phyloP scores from a whole-genome alignment of 1,139 yeast species.

The Lodderomyces margitis region DNA sequence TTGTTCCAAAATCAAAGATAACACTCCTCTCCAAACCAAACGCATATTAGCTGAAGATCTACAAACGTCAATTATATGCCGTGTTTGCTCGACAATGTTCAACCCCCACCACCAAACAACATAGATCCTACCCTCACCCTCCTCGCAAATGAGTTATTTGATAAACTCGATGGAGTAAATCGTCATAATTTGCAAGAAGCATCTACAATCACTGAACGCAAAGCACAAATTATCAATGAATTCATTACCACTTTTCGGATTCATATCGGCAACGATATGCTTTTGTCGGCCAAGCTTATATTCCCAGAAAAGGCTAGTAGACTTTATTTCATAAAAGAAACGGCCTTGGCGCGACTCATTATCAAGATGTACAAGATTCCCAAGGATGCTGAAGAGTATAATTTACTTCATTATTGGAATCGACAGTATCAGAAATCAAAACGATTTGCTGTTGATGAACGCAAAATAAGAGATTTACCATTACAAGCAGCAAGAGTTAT shows the following conservation, averaged over 20 bases:
- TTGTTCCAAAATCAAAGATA: too few species aligned
- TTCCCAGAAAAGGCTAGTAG: constrained; percentile 63
- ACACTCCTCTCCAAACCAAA: too few species aligned
- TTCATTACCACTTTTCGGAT: constrained; percentile 63
- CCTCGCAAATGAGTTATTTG: constrained; percentile 32
- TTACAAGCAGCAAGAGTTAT: constrained; percentile 44
- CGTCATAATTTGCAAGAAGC: constrained; percentile 27
- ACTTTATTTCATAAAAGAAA: constrained; percentile 53
- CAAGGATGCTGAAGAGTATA: constrained; percentile 33
- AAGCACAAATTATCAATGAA: constrained; percentile 32
- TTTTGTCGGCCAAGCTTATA: constrained; percentile 62
- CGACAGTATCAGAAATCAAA: constrained; percentile 28
- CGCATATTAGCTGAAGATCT: too few species aligned
- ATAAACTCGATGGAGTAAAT: constrained; percentile 31
- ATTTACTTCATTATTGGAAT: constrained; percentile 41
- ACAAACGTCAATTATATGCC: not conserved
- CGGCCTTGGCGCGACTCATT: constrained; percentile 45
- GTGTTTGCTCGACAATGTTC: constrained; percentile 10
- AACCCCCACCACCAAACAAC: constrained; percentile 18
- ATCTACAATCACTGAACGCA: constrained; percentile 27
- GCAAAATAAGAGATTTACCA: constrained; percentile 43
- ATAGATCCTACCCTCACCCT: constrained; percentile 30
- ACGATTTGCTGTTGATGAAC: constrained; percentile 16
- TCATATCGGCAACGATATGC: constrained; percentile 68
- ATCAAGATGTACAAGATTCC: constrained; percentile 36